Evolutionary conservation across 2,329 filamentous ascomycete species (phyloP).

Genomic region (Capronia epimyces): DNA sequence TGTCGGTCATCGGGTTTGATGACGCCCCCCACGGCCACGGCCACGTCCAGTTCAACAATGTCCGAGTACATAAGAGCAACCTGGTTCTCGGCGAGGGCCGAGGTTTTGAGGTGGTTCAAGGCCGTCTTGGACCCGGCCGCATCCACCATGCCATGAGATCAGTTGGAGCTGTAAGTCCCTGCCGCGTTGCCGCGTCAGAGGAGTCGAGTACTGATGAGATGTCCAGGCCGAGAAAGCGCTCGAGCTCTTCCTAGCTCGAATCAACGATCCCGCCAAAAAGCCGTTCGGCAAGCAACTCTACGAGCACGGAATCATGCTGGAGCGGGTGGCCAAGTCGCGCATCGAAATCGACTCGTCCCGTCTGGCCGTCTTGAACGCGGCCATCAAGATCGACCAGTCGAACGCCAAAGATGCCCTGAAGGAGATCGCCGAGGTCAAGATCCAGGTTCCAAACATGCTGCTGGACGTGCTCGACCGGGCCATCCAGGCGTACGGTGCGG

Average conservation of each 20-base stretch:
- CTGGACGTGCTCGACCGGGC: constrained; percentile 89
- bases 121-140: constrained; percentile 86
- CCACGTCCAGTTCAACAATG: constrained; percentile 82
- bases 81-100: constrained; percentile 89
- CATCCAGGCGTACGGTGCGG: constrained; percentile 85
- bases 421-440: constrained; percentile 93
- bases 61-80: constrained; percentile 73
- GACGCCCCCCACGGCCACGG: constrained; percentile 98
- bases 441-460: constrained; percentile 75
- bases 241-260: constrained; percentile 88
- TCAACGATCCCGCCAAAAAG: constrained; percentile 87
- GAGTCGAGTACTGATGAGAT: not conserved
- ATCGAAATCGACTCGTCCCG: constrained; percentile 92
- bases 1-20: constrained; percentile 91
- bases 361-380: constrained; percentile 86
- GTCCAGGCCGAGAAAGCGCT: constrained; percentile 69
- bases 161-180: constrained; percentile 62
- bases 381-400: constrained; percentile 84
- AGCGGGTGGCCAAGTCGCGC: constrained; percentile 87
- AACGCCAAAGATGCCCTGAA: constrained; percentile 84
- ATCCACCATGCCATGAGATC: constrained; percentile 98
- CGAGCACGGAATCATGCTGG: constrained; percentile 88
- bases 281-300: constrained; percentile 83
- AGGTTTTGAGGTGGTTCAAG: constrained; percentile 98
- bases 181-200: too few relatives aligned